These are phyloP conservation scores for Rhodotorula taiwanensis DNA, from an alignment of 768 basidiomycete genomes.

Conservation along the genomic window DNA sequence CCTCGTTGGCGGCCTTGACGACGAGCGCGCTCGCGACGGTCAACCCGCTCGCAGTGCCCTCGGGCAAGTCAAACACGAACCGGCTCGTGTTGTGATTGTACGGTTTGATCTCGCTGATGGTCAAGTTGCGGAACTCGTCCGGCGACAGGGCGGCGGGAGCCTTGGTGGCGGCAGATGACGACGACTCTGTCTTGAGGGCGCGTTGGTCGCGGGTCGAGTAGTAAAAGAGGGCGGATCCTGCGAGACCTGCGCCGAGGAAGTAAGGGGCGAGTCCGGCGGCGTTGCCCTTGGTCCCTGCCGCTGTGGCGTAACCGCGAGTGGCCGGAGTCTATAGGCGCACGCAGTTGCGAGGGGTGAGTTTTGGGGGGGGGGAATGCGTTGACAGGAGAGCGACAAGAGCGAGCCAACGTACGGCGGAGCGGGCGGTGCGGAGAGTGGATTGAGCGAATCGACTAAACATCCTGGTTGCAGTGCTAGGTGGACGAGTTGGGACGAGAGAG, in stretches of 20 bases:
- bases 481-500: background rate
- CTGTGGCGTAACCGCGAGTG: conserved; percentile 27
- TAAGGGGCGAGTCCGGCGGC: conserved; percentile 20
- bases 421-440: background rate
- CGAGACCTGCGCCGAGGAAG: conserved; percentile 35
- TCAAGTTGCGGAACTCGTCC: conserved; percentile 53
- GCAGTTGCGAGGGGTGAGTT: background rate
- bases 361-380: background rate
- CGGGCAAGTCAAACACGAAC: conserved; percentile 56
- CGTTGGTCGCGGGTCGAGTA: conserved; percentile 20
- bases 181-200: conserved; percentile 5
- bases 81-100: conserved; percentile 91
- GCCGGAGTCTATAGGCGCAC: background rate
- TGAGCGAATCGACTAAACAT: conserved; percentile 18
- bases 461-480: no score
- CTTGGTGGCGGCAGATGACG: conserved; percentile 8
- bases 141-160: conserved; percentile 9
- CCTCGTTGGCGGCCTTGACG: conserved; percentile 64
- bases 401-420: conserved; percentile 7
- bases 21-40: conserved; percentile 72
- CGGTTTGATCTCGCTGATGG: conserved; percentile 57
- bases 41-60: conserved; percentile 67
- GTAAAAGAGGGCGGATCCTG: conserved; percentile 27
- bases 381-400: background rate
- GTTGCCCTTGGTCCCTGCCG: background rate